A percentile compares a stretch with the other conserved stretches of the same genome.
phyloP scores from a whole-genome alignment of 2,329 filamentous ascomycete species.

The Beauveria asiatica region DNA sequence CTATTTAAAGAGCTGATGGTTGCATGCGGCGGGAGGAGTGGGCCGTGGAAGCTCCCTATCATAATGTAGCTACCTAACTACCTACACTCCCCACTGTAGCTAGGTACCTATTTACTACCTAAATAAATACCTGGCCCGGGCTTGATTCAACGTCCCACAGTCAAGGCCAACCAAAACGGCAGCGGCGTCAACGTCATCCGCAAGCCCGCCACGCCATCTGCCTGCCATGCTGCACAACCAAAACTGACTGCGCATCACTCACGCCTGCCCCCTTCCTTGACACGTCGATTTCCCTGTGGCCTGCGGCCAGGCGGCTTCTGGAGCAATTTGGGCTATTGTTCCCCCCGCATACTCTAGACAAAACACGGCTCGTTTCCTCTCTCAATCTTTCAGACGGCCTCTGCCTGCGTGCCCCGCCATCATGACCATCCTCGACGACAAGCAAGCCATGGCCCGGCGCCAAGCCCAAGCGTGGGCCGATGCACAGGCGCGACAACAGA shows the following conservation, averaged over 20 bases:
- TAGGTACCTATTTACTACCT: neutral
- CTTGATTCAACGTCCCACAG: neutral
- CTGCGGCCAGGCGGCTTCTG: neutral
- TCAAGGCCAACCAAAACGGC: neutral
- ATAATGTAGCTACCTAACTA: neutral
- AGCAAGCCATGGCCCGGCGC: constrained; percentile 17
- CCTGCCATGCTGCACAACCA: neutral
- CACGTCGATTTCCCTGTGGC: neutral
- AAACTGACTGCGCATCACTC: neutral
- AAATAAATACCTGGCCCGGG: neutral
- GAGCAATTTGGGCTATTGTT: neutral
- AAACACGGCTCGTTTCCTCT: neutral
- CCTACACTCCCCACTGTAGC: too few relatives aligned
- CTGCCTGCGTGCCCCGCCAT: constrained; percentile 2
- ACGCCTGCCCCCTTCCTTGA: neutral
- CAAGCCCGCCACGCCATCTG: neutral
- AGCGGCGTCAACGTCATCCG: neutral
- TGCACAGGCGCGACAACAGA: constrained; percentile 2
- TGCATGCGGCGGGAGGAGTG: too few relatives aligned
- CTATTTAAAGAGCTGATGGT: too few relatives aligned
- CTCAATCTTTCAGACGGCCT: neutral
- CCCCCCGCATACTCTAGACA: neutral
- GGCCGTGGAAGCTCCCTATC: too few relatives aligned
- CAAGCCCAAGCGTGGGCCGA: constrained; percentile 3
- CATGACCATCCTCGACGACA: constrained; percentile 22